Conservation (phyloP, 2,329 filamentous ascomycete genomes). For the Pseudogymnoascus pannorum region DNA sequence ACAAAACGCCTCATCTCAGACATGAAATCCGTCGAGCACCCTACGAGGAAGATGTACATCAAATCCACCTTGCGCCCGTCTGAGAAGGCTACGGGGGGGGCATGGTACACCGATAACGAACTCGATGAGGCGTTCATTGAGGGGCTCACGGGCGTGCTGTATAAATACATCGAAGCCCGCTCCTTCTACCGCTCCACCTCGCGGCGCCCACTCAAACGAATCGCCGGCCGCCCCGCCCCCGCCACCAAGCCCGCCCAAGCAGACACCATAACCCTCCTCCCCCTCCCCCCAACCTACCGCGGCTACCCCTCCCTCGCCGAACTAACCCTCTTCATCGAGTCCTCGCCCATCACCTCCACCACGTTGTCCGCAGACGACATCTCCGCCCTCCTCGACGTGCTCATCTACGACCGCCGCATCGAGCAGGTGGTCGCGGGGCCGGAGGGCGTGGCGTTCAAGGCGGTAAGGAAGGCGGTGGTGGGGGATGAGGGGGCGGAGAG, state of each 20-base stretch:
- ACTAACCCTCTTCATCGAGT: slow-evolving; percentile 68
- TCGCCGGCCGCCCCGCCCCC: not conserved
- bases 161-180: slow-evolving; percentile 62
- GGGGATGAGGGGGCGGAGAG: slow-evolving; percentile 34
- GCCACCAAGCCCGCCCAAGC: slow-evolving; percentile 11
- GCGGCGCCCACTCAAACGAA: slow-evolving; percentile 28
- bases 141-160: slow-evolving; percentile 64
- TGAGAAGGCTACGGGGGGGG: slow-evolving; percentile 85
- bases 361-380: slow-evolving; percentile 68
- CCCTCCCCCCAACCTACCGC: slow-evolving; percentile 57
- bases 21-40: slow-evolving; percentile 87
- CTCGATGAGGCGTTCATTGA: slow-evolving; percentile 85
- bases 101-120: slow-evolving; percentile 89
- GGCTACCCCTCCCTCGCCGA: slow-evolving; percentile 74
- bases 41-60: slow-evolving; percentile 94
- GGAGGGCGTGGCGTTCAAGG: slow-evolving; percentile 30
- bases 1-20: slow-evolving; percentile 74
- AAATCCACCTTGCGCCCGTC: slow-evolving; percentile 75
- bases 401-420: slow-evolving; percentile 80
- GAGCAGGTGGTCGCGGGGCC: slow-evolving; percentile 45
- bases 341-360: slow-evolving; percentile 61
- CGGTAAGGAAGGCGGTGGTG: slow-evolving; percentile 22
- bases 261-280: slow-evolving; percentile 31
- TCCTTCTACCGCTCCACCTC: slow-evolving; percentile 53
- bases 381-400: slow-evolving; percentile 76